Base-by-base conservation (phyloP, 192 early-diverging fungal species). In the Jimgerdemannia lactiflua region DNA sequence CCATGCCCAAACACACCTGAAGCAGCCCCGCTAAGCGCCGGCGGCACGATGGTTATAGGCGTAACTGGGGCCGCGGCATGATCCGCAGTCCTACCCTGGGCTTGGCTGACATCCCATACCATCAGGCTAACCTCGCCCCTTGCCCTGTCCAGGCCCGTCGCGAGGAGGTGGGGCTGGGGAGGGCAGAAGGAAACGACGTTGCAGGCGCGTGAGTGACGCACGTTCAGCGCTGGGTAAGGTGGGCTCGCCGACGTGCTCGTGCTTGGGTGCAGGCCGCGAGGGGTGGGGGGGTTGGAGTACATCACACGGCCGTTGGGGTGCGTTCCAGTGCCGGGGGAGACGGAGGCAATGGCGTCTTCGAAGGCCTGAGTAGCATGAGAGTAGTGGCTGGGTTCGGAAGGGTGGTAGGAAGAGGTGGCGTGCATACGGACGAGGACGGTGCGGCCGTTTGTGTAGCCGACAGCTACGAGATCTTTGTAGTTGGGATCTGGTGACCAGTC, bases 111-210 rank as follows among this genome's bases (percentile, higher is more conserved):
- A 83, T 95, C 92, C 93, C 93, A 95, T 3, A 95, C 87, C 74
- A 92, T 79, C 59, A 94, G 74, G 70, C 90, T 89, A 39, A 81
- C 83, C 65, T 94, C 92, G 70, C 92, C 93, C 65, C 91, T 82
- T 9, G 87, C 88, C 82, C 94, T 95, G 42, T 94, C 94, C 4
- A 93, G 78, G 9, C 94, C 94, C 18, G 86, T 82, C 4, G 91
- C 90, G 19, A 95, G 75, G 9, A 90, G 77, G 40, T 85, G 80
- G 0, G 89, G 85, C 49, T 88, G 80, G n/a, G 81, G 77, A 40
- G 89, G 83, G 43, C 87, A 93, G 77, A 94, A 95, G 10, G 88
- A 77, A 4, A 95, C 92, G 44, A 90, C 86, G 78, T 91, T 92
- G 74, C 93, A 94, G 1, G 90, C 82, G 59, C 93, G 82, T 10